Evolutionary conservation across 2,329 filamentous ascomycete genomes (phyloP).

Genomic region (Aspergillus aculeatus): DNA sequence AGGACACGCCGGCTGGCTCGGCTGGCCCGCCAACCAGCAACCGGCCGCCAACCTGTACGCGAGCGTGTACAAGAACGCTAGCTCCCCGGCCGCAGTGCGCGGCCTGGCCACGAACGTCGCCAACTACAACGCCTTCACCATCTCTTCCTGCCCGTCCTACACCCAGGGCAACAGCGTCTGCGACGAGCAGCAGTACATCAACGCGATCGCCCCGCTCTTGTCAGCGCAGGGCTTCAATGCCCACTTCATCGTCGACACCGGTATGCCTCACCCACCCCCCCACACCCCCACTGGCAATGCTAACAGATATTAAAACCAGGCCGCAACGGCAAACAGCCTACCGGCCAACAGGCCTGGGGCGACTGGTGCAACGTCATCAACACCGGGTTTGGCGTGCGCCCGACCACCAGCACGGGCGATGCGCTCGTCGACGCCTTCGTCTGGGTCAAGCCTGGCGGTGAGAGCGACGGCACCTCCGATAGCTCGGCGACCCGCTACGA

Average conservation of each 20-base stretch:
- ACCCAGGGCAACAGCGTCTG: slow-evolving; percentile 50
- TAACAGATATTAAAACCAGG: slow-evolving; percentile 30
- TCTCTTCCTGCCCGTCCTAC: slow-evolving; percentile 46
- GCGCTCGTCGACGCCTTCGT: slow-evolving; percentile 64
- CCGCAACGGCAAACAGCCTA: slow-evolving; percentile 63
- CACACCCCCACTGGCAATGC: not conserved
- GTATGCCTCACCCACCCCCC: slow-evolving; percentile 26
- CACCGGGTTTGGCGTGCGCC: slow-evolving; percentile 65
- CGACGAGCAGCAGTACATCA: slow-evolving; percentile 55
- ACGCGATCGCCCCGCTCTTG: slow-evolving; percentile 52
- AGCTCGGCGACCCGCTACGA: slow-evolving; percentile 54
- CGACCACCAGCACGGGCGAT: slow-evolving; percentile 61
- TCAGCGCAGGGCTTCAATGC: slow-evolving; percentile 49
- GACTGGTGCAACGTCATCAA: slow-evolving; percentile 68
- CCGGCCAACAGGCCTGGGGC: slow-evolving; percentile 56
- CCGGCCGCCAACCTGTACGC: slow-evolving; percentile 52
- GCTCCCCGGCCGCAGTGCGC: slow-evolving; percentile 48
- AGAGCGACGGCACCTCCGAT: slow-evolving; percentile 54
- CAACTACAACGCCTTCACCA: slow-evolving; percentile 58
- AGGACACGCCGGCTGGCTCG: slow-evolving; percentile 62
- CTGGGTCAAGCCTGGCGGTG: slow-evolving; percentile 68
- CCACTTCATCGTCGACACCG: slow-evolving; percentile 57
- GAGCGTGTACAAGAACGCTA: slow-evolving; percentile 48
- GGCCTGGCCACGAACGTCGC: slow-evolving; percentile 58
- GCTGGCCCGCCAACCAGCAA: slow-evolving; percentile 59